phyloP scores from a whole-genome alignment of 805 yeast species.

The Blastobotrys terrestris region DNA sequence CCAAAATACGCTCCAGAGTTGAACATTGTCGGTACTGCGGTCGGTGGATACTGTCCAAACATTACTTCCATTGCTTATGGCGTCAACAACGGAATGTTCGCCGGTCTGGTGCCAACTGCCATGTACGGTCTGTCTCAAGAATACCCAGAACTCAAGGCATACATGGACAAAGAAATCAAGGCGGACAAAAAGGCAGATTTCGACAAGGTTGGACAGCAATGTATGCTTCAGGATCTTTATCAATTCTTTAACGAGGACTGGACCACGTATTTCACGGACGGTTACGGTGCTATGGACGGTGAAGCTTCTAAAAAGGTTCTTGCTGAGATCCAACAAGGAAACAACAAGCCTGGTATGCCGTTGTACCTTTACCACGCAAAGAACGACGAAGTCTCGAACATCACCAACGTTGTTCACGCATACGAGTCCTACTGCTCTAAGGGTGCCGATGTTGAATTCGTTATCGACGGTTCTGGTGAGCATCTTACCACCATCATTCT shows the following conservation, averaged over 20 bases:
- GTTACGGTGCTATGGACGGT: constrained; percentile 14
- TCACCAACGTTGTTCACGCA: neutral
- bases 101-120: constrained; percentile 24
- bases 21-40: constrained; percentile 24
- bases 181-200: constrained; percentile 13
- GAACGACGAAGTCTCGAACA: constrained; percentile 20
- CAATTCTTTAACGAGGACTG: constrained; percentile 17
- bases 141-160: constrained; percentile 21
- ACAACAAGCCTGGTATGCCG: constrained; percentile 19
- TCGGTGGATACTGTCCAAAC: constrained; percentile 25
- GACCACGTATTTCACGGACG: constrained; percentile 15
- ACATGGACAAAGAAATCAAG: constrained; percentile 7
- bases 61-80: constrained; percentile 11
- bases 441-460: constrained; percentile 4
- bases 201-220: constrained; percentile 13
- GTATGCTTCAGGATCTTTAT: constrained; percentile 14
- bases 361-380: constrained; percentile 25
- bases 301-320: constrained; percentile 13
- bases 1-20: constrained; percentile 24
- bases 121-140: constrained; percentile 24
- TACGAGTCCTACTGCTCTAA: constrained; percentile 1
- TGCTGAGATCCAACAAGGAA: constrained; percentile 20
- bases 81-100: constrained; percentile 19
- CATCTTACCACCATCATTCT: constrained; percentile 1
- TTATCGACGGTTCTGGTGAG: neutral